Base-by-base conservation (phyloP, 352 stramenopile genomes). In the Elongisporangium senticosum region DNA sequence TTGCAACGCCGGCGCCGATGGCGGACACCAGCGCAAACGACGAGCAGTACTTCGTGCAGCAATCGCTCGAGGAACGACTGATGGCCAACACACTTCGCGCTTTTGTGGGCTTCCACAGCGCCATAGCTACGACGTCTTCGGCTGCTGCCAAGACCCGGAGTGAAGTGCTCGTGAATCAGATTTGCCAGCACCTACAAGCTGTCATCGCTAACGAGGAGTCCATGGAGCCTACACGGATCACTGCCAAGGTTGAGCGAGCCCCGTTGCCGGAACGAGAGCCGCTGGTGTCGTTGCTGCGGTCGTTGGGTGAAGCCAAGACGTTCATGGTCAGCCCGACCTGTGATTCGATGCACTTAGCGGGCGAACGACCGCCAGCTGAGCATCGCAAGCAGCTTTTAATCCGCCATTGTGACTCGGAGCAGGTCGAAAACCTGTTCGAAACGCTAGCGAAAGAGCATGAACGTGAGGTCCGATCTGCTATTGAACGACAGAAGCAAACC, bases 301-400 rank as follows among this genome's bases (percentile, higher is more conserved):
- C 79, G 2, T 59, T 88, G 6, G 51, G 37, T 4, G 75, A 86
- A 55, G 65, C 74, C 1, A 67, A 70, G 4, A 61, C 67, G 61
- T 91, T 91, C 52, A 86, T 91, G 79, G 71, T 57, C n/a, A 91
- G 81, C 61, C 63, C 72, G 51, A 74, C 73, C 4, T 91, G 81
- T 53, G 74, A 80, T 37, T 68, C 69, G 23, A 55, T 91, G 14
- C 81, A 91, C 52, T 54, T 62, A 0, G 56, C 51, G 24, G 77
- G 71, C 23, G 81, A 91, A 53, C 77, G 81, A 28, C 57, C 67
- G 20, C 55, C 68, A 33, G 49, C 50, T 14, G 55, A 66, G 39
- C 43, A 40, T 2, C 59, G 69, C 51, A 55, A 55, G 13, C 72
- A 64, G 26, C 57, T 86, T 2, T 28, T 87, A 24, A 47, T 89